Base-by-base conservation (phyloP, 805 yeast genomes). In the Candida endomychidarum region DNA sequence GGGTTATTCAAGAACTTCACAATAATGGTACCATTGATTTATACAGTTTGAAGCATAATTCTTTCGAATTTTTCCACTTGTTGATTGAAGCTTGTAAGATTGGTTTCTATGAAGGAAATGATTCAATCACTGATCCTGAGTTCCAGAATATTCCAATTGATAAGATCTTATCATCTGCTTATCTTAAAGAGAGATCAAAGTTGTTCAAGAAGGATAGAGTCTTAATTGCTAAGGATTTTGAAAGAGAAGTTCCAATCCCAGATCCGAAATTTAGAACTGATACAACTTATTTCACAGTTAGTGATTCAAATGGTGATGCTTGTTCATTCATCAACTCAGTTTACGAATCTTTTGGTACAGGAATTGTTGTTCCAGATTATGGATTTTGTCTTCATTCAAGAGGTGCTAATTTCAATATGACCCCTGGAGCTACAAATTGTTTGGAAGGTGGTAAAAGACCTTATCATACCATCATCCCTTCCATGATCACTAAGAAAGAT, bases 391-490 rank as follows among this genome's bases (percentile, higher is more conserved):
- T 86, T 32, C 91, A 85, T 42, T 84, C 83, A 58, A 72, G 95
- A 49, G 95, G 93, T 3, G 78, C 80, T 29, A 86, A 84, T 58
- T 86, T 86, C 65, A 79, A 77, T 49, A 63, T 83, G 42, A 70
- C 73, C 40, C 75, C 77, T 4, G 74, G 74, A 2, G 70, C 79
- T 20, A 70, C 72, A 38, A 86, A 86, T 54, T 72, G 75, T 36
- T 58, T 82, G 30, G 88, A 74, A 38, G 86, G 87, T 2, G 74
- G 77, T 14, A 86, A 86, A 57, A 67, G 93, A 47, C 81, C 88
- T 1, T 86, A 84, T 58, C 95, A 86, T 53, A 86, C 95, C 0
- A 86, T 86, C 43, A 85, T 86, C 43, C 95, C 95, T 1, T 86
- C 88, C 0, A 74, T 86, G 81, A 75, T 86, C 21, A 86, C 95